Base-by-base conservation (phyloP, 1,284 basidiomycete genomes). In the Naganishia sp. region DNA sequence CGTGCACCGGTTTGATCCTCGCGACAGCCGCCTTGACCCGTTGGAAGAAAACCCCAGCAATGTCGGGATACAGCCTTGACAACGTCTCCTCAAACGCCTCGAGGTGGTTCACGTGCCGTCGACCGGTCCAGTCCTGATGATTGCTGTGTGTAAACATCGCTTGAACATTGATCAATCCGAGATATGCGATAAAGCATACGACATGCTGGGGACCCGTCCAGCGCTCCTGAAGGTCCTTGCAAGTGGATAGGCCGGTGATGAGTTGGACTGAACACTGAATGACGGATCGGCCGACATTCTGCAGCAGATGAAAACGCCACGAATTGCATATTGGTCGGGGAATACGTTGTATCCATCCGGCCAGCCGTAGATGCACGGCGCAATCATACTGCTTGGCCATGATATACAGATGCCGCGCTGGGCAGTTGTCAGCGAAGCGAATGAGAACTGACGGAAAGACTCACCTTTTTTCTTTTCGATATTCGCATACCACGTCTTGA, bases 321-420 rank as follows among this genome's bases (percentile, higher is more conserved):
- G 50, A 39, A 23, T 15, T 42, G 39, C 41, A 51, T 35, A 61
- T 28, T 13, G 58, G 58, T 15, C 58, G 58, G 21, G 58, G 58
- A 6, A 61, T 35, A 5, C 46, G 58, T 28, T 61, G 58, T 15
- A 61, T 51, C 58, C 58, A 61, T 6, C 47, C 28, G 23, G 58
- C 58, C 6, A 61, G 39, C 25, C 58, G 58, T 6, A 51, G 32
- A 46, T 61, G 58, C 11, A 25, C n/a, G 15, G 21, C 41, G 25
- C 50, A 61, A 46, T 61, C 58, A 46, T 51, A 61, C 35, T 61
- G 58, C 23, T 50, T 50, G 11, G 58, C 58, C 35, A 31, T 42
- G 35, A 61, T 61, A 31, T 61, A 61, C 0, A 51, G 23, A 43
- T 61, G 51, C 47, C 47, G 58, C 35, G 35, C 47, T 41, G 35